Conservation (phyloP, 768 basidiomycete species). For the Trametes maxima region DNA sequence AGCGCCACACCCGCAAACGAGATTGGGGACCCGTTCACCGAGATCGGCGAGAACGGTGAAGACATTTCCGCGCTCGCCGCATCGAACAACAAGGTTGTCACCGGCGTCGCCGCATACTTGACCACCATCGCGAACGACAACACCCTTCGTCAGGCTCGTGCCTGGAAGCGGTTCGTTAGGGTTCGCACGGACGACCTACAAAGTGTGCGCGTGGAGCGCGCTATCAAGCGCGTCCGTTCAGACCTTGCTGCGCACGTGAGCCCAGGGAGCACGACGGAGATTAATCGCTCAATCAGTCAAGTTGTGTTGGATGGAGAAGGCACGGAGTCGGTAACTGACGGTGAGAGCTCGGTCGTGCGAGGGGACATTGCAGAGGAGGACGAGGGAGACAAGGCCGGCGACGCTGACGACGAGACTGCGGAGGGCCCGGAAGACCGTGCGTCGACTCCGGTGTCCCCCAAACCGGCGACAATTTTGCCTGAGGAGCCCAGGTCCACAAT, state of each 20-base stretch:
- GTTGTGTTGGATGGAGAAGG: slow-evolving; percentile 29
- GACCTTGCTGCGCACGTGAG: slow-evolving; percentile 77
- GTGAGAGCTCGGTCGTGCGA: slow-evolving; percentile 3
- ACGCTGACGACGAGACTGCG: slow-evolving; percentile 22
- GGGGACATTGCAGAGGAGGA: slow-evolving; percentile 15
- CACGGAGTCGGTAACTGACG: slow-evolving; percentile 22
- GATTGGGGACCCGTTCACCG: slow-evolving; percentile 60
- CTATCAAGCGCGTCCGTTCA: slow-evolving; percentile 84
- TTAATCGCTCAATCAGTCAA: slow-evolving; percentile 36
- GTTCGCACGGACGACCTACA: slow-evolving; percentile 88
- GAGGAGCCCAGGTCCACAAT: slow-evolving; percentile 2
- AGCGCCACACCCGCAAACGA: slow-evolving; percentile 56
- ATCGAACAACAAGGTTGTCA: slow-evolving; percentile 54
- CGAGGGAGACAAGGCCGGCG: not conserved
- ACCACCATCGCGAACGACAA: slow-evolving; percentile 75
- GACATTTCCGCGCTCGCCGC: slow-evolving; percentile 31
- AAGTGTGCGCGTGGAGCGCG: slow-evolving; percentile 82
- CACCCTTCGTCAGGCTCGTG: slow-evolving; percentile 59
- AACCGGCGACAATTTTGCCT: slow-evolving; percentile 6
- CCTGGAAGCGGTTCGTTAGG: slow-evolving; percentile 86
- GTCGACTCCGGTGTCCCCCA: slow-evolving; percentile 25
- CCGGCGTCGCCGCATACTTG: slow-evolving; percentile 76
- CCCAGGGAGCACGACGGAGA: slow-evolving; percentile 32
- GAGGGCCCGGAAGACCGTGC: slow-evolving; percentile 26
- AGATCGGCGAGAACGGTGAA: slow-evolving; percentile 29